Evolutionary conservation across 1,139 yeast species (phyloP).

Genomic region (Debaryomycetaceae sp.): DNA sequence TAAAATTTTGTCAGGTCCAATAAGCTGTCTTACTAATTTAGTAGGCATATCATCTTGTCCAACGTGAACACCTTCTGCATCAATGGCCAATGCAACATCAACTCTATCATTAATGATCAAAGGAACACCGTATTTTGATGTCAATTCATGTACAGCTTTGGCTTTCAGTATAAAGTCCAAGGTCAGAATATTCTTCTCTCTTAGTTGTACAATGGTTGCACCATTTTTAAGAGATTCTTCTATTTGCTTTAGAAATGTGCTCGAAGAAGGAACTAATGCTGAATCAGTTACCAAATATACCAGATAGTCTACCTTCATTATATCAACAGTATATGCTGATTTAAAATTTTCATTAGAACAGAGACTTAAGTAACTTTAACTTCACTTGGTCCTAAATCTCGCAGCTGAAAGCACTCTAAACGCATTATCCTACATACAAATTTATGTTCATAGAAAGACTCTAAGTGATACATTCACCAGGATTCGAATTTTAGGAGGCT

Average conservation of each 20-base stretch:
- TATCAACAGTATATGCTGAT: slow-evolving; percentile 1
- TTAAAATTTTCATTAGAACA: too few species aligned
- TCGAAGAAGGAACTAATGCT: slow-evolving; percentile 64
- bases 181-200: slow-evolving; percentile 77
- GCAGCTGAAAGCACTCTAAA: background rate
- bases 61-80: slow-evolving; percentile 90
- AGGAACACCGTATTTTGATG: slow-evolving; percentile 62
- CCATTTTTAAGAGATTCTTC: slow-evolving; percentile 65
- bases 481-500: too few species aligned
- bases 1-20: slow-evolving; percentile 73
- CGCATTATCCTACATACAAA: background rate
- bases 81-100: slow-evolving; percentile 87
- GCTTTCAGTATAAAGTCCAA: slow-evolving; percentile 67
- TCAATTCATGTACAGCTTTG: slow-evolving; percentile 53
- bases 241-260: slow-evolving; percentile 60
- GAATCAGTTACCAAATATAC: slow-evolving; percentile 82
- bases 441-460: background rate
- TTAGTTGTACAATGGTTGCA: slow-evolving; percentile 75
- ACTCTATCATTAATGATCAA: slow-evolving; percentile 83
- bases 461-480: too few species aligned
- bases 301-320: slow-evolving; percentile 49
- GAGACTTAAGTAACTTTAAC: too few species aligned
- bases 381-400: background rate
- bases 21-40: slow-evolving; percentile 50
- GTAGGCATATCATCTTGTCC: slow-evolving; percentile 92